Evolutionary conservation across 352 stramenopile species (phyloP).

Genomic region (Phytophthora tentaculata): DNA sequence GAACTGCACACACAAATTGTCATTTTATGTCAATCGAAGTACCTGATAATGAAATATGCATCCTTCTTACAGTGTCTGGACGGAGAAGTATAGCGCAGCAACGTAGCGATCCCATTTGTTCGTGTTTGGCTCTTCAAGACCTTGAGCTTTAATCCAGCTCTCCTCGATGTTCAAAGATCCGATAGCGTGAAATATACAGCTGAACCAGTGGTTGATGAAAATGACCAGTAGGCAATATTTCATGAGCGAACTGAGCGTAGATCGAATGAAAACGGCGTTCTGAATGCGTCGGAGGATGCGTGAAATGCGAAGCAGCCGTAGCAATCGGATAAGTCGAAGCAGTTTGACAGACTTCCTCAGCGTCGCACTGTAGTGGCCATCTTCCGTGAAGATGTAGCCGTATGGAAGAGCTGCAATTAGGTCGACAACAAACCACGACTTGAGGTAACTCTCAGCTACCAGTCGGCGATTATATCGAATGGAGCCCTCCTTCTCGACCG

Average conservation of each 20-base stretch:
- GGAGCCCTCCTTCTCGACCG: slow-evolving; percentile 54
- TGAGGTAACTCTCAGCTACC: slow-evolving; percentile 47
- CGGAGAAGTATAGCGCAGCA: slow-evolving; percentile 68
- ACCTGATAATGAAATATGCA: not conserved
- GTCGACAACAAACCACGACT: slow-evolving; percentile 61
- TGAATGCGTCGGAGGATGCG: slow-evolving; percentile 71
- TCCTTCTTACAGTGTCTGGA: slow-evolving; percentile 71
- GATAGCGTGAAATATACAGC: slow-evolving; percentile 70
- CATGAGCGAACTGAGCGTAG: slow-evolving; percentile 66
- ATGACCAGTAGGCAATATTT: slow-evolving; percentile 75
- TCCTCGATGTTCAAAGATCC: slow-evolving; percentile 28
- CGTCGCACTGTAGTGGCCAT: slow-evolving; percentile 28
- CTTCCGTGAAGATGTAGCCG: slow-evolving; percentile 37
- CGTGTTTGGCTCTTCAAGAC: slow-evolving; percentile 39
- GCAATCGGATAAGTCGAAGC: slow-evolving; percentile 60
- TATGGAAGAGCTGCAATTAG: slow-evolving; percentile 63
- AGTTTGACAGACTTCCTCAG: slow-evolving; percentile 64
- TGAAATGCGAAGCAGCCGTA: slow-evolving; percentile 74
- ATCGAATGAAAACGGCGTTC: slow-evolving; percentile 74
- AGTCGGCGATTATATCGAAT: slow-evolving; percentile 50
- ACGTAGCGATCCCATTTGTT: slow-evolving; percentile 69
- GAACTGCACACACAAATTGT: slow-evolving; percentile 35
- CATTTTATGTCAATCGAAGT: no score
- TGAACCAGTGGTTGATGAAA: slow-evolving; percentile 80
- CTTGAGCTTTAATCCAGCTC: slow-evolving; percentile 54